Evolutionary conservation across 2,329 filamentous ascomycete genomes (phyloP), one percentile per base, ranked within the genome.

Genomic region (Sclerotinia spermophila): DNA sequence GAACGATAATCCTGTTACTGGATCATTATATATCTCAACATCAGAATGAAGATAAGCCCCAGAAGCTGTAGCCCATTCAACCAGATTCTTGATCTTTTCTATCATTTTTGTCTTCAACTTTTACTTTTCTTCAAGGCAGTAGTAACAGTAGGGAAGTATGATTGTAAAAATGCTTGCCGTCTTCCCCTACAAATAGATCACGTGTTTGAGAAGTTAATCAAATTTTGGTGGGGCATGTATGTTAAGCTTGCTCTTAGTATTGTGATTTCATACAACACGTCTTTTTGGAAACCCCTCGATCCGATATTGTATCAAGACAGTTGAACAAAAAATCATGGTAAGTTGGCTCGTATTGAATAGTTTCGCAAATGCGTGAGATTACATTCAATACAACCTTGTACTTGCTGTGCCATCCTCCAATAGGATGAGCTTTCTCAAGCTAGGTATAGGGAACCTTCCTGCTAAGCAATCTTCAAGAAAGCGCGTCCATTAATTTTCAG

Each of bases 1-100:
- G 73, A 90, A 84, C 2, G 86, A 89, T 53, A 85, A 82, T 62
- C 85, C 85, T 2, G 84, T 88, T 17, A 79, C 70, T 2, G 82
- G 74, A 72, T 88, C 84, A 2, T 83, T 75, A 76, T 85, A 86
- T 64, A 90, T 80, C 71, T 88, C 83, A 38, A 89, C 81, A 0
- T 81, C 79, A 0, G 83, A 82, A 74, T 89, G 84, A 38, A 90
- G 80, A 7, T 71, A 71, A 19, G 84, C 86, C 10, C 85, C 84
- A 70, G 84, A 80, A 1, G 77, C 75, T 35, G 74, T 76, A 6
- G 83, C 83, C 87, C 87, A 89, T 7, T 76, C 71, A n/a, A 84
- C 72, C 7, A 89, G 83, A 17, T 73, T 75, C 3, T 75, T 60
- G 51, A 81, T 79, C 5, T 44, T 5, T 5, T 56, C 51, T 35